A percentile compares a stretch with the other conserved stretches of the same genome.
phyloP scores from a whole-genome alignment of 371 early-diverging fungal genomes.

The Batrachochytrium dendrobatidis region DNA sequence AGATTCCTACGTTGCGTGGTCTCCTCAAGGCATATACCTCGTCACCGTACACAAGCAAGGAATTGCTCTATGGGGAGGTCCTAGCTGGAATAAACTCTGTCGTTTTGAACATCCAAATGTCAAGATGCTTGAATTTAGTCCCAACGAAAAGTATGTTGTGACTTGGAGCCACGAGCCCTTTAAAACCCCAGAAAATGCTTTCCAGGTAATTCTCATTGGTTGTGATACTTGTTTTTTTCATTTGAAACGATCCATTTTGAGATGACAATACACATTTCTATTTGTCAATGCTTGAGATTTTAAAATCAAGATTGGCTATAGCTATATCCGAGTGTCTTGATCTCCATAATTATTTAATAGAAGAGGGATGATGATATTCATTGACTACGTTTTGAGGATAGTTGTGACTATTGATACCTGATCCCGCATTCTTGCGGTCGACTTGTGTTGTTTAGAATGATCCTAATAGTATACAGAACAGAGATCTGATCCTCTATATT shows the following conservation, averaged over 20 bases:
- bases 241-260: no score
- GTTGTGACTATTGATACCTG: conserved; percentile 8
- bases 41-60: conserved; percentile 91
- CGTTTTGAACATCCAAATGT: conserved; percentile 90
- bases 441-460: not conserved
- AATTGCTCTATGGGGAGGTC: conserved; percentile 94
- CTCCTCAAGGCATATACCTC: conserved; percentile 88
- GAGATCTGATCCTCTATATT: conserved; percentile 22
- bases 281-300: no score
- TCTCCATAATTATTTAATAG: no score
- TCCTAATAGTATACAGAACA: conserved; percentile 19
- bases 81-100: conserved; percentile 81
- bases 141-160: conserved; percentile 85
- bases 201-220: conserved; percentile 36
- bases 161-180: conserved; percentile 90
- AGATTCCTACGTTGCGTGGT: conserved; percentile 90
- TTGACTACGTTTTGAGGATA: conserved; percentile 5
- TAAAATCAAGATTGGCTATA: no score
- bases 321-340: no score
- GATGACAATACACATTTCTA: no score
- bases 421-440: conserved; percentile 1
- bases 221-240: no score
- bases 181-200: conserved; percentile 30
- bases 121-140: conserved; percentile 85
- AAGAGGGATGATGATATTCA: not conserved